A percentile compares a stretch with the other conserved stretches of the same genome.
Conservation (phyloP, 306 rosid genomes). For the Pachyrhizus erosus region DNA sequence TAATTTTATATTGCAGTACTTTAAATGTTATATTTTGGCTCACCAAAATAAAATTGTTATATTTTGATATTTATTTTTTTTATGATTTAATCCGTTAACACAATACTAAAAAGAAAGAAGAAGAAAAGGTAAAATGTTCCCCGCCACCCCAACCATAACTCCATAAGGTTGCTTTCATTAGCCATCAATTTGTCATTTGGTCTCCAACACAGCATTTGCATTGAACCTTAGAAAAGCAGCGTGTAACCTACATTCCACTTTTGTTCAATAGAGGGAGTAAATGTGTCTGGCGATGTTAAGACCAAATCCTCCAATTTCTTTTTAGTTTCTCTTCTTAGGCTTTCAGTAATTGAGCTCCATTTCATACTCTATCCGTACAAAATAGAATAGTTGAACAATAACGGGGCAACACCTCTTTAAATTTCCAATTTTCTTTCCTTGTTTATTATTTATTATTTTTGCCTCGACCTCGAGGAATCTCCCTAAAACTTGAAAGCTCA, state of each 20-base stretch:
- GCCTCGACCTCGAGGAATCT: too few relatives aligned
- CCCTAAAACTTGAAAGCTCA: too few relatives aligned
- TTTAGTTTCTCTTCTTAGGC: not conserved
- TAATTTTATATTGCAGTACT: too few relatives aligned
- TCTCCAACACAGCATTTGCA: slow-evolving; percentile 41
- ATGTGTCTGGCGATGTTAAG: slow-evolving; percentile 5
- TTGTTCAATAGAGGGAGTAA: not conserved
- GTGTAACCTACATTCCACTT: slow-evolving; percentile 42
- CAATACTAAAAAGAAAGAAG: not conserved
- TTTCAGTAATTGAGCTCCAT: too few relatives aligned
- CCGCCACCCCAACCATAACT: slow-evolving; percentile 66
- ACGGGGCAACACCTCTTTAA: too few relatives aligned
- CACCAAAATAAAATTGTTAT: too few relatives aligned
- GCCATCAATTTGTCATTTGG: slow-evolving; percentile 62
- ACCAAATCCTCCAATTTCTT: slow-evolving; percentile 16
- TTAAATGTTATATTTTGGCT: too few relatives aligned
- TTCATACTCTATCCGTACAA: too few relatives aligned
- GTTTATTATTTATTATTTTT: too few relatives aligned
- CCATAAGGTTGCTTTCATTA: slow-evolving; percentile 50
- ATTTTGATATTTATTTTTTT: too few relatives aligned
- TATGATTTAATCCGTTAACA: not conserved
- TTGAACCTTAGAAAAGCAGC: slow-evolving; percentile 32
- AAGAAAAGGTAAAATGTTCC: slow-evolving; percentile 57
- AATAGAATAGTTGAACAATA: too few relatives aligned
- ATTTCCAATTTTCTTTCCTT: too few relatives aligned